A percentile compares a stretch with the other conserved stretches of the same genome.
Conservation (phyloP, 345 rosid genomes). For the Noccaea bulbosa region DNA sequence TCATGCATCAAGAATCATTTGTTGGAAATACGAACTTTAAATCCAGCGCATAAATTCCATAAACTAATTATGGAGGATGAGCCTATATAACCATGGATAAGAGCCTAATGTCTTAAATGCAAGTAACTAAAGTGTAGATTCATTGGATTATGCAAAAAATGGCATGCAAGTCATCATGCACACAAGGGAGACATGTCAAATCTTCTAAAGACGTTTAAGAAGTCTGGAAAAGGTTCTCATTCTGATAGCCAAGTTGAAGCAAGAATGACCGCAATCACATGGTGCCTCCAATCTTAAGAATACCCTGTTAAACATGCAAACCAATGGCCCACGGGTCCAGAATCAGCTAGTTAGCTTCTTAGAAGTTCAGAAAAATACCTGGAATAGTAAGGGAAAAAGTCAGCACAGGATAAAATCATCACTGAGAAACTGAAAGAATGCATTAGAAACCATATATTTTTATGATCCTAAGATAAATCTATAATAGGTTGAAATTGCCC, state of each 20-base stretch:
- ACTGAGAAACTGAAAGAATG: slow-evolving; percentile 16
- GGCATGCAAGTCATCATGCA: slow-evolving; percentile 11
- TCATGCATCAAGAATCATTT: slow-evolving; percentile 20
- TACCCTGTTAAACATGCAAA: slow-evolving; percentile 93
- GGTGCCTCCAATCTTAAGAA: slow-evolving; percentile 52
- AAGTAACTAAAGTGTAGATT: slow-evolving; percentile 13
- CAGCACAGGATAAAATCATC: slow-evolving; percentile 45
- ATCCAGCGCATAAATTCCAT: neutral
- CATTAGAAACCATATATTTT: neutral
- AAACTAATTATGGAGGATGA: slow-evolving; percentile 2
- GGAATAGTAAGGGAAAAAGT: slow-evolving; percentile 76
- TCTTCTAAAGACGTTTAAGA: slow-evolving; percentile 3
- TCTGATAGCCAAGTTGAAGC: slow-evolving; percentile 45
- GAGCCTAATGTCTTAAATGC: slow-evolving; percentile 9
- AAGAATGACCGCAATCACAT: slow-evolving; percentile 43
- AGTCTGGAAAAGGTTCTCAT: slow-evolving; percentile 26
- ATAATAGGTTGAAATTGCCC: neutral
- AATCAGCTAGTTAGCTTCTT: slow-evolving; percentile 91
- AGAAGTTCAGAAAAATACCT: slow-evolving; percentile 99
- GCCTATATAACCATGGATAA: neutral
- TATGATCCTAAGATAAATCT: neutral
- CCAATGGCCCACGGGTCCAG: slow-evolving; percentile 89
- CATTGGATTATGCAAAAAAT: slow-evolving; percentile 10
- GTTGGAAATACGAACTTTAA: neutral
- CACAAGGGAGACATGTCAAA: slow-evolving; percentile 2